Evolutionary conservation across 2,329 filamentous ascomycete species (phyloP).

Genomic region (Trichoderma afroharzianum): DNA sequence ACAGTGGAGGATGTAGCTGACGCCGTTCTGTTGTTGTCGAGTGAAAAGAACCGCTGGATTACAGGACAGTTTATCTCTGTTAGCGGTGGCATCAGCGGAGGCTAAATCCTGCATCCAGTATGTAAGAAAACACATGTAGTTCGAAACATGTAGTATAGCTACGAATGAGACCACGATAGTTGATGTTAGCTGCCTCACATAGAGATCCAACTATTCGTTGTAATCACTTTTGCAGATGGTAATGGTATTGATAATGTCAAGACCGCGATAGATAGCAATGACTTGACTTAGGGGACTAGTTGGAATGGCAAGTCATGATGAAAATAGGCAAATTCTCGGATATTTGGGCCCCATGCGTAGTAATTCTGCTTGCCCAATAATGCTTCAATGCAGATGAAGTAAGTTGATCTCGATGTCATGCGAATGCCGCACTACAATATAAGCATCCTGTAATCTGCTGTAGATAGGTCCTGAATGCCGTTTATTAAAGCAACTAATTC

Average conservation of each 20-base stretch:
- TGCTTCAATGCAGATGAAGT: neutral
- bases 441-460: neutral
- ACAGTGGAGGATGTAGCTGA: constrained; percentile 35
- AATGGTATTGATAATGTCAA: neutral
- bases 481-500: neutral
- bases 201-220: too few relatives aligned
- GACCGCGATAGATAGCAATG: neutral
- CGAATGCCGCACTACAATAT: too few relatives aligned
- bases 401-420: too few relatives aligned
- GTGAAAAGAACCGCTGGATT: constrained; percentile 23
- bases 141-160: neutral
- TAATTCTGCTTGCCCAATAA: neutral
- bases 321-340: neutral
- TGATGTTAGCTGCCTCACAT: neutral
- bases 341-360: neutral
- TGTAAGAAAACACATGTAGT: neutral
- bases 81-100: constrained; percentile 21
- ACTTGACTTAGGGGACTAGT: neutral
- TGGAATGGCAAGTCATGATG: neutral
- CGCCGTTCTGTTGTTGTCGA: constrained; percentile 17
- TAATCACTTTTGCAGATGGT: too few relatives aligned
- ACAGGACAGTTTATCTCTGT: constrained; percentile 22
- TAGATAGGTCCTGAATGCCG: too few relatives aligned
- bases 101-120: neutral
- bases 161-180: neutral